phyloP scores from a whole-genome alignment of 129 eudicot genomes.

The Smallanthus sonchifolius region DNA sequence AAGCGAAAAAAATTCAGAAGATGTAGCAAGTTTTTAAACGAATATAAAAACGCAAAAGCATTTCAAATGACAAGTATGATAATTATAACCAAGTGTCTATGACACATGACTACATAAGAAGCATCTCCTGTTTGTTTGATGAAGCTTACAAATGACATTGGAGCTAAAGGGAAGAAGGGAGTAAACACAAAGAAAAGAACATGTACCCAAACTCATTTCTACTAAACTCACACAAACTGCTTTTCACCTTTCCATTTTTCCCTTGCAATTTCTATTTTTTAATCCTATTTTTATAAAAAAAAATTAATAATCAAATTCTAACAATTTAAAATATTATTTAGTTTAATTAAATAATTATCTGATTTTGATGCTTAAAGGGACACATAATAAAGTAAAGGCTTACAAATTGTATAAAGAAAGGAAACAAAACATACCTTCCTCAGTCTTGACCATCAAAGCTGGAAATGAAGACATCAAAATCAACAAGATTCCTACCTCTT shows the following conservation, averaged over 20 bases:
- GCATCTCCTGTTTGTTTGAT: conserved; percentile 21
- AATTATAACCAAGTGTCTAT: conserved; percentile 16
- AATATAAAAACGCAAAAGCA: conserved; percentile 25
- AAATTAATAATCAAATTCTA: neutral
- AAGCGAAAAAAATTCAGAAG: neutral
- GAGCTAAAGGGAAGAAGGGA: conserved; percentile 23
- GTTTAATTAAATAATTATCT: neutral
- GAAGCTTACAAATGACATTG: conserved; percentile 30
- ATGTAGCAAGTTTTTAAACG: neutral
- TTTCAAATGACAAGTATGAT: neutral
- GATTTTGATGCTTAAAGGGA: neutral
- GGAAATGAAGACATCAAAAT: conserved; percentile 32
- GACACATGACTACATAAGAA: conserved; percentile 10
- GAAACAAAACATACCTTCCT: conserved; percentile 16
- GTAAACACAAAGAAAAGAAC: conserved; percentile 39
- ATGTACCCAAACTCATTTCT: conserved; percentile 25
- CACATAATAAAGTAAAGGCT: conserved; percentile 33
- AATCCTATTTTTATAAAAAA: neutral
- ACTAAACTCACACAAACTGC: conserved; percentile 8
- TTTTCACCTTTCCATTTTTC: conserved; percentile 7
- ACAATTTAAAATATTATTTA: neutral
- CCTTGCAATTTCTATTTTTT: neutral
- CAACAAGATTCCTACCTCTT: conserved; percentile 18
- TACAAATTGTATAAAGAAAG: conserved; percentile 21
- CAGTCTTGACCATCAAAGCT: conserved; percentile 13